Evolutionary conservation across 129 eudicot genomes (phyloP).

Genomic region (Dittrichia graveolens): DNA sequence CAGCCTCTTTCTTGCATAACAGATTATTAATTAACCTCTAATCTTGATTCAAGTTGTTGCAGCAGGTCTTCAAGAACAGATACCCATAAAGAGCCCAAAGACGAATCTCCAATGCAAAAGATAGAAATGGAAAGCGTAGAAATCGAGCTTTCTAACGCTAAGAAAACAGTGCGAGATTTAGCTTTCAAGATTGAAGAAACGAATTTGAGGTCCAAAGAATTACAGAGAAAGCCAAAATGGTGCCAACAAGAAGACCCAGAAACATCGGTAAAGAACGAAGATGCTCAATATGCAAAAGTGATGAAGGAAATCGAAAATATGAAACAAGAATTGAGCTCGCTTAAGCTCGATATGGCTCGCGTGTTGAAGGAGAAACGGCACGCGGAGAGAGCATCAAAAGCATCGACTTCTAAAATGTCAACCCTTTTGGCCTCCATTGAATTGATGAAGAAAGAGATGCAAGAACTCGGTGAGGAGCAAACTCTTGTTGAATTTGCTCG

Average conservation of each 20-base stretch:
- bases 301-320: conserved; percentile 49
- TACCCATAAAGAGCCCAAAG: conserved; percentile 40
- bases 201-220: conserved; percentile 46
- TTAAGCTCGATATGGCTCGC: conserved; percentile 61
- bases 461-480: conserved; percentile 62
- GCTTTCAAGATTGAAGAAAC: conserved; percentile 59
- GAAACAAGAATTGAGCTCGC: conserved; percentile 56
- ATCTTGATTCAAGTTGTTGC: neutral
- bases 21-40: neutral
- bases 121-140: conserved; percentile 50
- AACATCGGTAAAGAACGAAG: conserved; percentile 22
- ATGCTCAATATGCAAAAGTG: conserved; percentile 41
- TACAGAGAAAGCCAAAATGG: conserved; percentile 39
- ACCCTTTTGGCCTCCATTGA: conserved; percentile 40
- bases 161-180: conserved; percentile 54
- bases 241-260: conserved; percentile 29
- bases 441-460: conserved; percentile 56
- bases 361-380: conserved; percentile 54
- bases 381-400: conserved; percentile 67
- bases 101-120: conserved; percentile 45
- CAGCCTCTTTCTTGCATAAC: neutral
- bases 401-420: conserved; percentile 40
- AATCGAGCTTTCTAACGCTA: conserved; percentile 56
- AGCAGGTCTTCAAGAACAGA: conserved; percentile 29
- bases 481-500: conserved; percentile 73